Conservation (phyloP, 345 rosid genomes). For the Boechera divaricarpa region DNA sequence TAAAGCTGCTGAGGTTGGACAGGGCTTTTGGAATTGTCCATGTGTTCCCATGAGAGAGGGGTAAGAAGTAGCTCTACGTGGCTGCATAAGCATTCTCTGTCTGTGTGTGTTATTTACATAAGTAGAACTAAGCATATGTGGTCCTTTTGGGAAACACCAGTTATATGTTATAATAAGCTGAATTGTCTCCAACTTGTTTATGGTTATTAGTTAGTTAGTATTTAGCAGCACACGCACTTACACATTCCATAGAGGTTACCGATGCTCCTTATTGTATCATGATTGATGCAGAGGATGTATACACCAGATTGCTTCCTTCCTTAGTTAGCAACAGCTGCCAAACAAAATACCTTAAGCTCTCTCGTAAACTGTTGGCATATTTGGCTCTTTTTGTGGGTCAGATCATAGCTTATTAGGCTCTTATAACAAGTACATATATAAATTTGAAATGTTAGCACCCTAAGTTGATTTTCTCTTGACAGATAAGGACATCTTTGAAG, state of each 20-base stretch:
- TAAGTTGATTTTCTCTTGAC: not conserved
- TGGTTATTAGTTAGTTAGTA: conserved; percentile 10
- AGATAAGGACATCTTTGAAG: not conserved
- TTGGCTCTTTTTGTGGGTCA: no score
- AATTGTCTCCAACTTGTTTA: not conserved
- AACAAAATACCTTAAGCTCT: not conserved
- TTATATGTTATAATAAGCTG: not conserved
- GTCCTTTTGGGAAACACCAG: not conserved
- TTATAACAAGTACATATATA: not conserved
- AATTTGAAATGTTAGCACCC: not conserved
- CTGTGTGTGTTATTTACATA: not conserved
- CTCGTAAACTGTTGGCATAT: not conserved
- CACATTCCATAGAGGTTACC: not conserved
- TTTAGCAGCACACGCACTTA: conserved; percentile 1
- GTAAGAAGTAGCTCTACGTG: conserved; percentile 44
- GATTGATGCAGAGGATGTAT: not conserved
- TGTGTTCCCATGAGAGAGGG: conserved; percentile 69
- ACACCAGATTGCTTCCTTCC: not conserved
- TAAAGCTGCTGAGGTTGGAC: conserved; percentile 81
- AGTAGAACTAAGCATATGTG: not conserved
- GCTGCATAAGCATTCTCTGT: not conserved
- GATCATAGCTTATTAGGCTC: not conserved
- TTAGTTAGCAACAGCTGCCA: no score
- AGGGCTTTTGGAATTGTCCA: conserved; percentile 97
- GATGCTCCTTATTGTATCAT: not conserved